phyloP scores from a whole-genome alignment of 2,329 filamentous ascomycete species.

The Paramyrothecium sp. region DNA sequence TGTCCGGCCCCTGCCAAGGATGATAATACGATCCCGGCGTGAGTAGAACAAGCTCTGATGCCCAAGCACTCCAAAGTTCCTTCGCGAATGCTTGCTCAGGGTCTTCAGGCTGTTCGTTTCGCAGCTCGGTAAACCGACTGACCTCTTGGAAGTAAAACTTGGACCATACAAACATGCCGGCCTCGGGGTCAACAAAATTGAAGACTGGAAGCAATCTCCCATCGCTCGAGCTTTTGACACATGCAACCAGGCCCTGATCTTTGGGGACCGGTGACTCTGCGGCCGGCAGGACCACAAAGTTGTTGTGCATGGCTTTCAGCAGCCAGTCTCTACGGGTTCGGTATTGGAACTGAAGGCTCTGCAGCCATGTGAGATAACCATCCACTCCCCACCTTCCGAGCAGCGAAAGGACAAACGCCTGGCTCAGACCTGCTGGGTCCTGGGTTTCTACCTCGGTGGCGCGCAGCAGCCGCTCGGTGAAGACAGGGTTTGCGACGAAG shows the following conservation, averaged over 20 bases:
- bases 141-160: constrained; percentile 23
- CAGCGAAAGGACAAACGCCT: constrained; percentile 32
- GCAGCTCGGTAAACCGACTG: constrained; percentile 18
- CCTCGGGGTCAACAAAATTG: constrained; percentile 23
- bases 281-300: constrained; percentile 16
- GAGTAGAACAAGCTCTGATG: constrained; percentile 18
- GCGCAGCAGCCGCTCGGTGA: constrained; percentile 24
- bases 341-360: constrained; percentile 67
- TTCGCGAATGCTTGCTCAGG: constrained; percentile 20
- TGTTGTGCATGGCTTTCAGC: constrained; percentile 47
- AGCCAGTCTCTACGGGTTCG: constrained; percentile 64
- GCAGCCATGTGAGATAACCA: constrained; percentile 74
- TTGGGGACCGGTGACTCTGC: constrained; percentile 10
- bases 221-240: constrained; percentile 3
- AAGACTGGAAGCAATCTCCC: constrained; percentile 18
- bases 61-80: constrained; percentile 17
- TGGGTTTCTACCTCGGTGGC: constrained; percentile 56
- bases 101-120: constrained; percentile 7
- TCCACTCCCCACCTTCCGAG: constrained; percentile 67
- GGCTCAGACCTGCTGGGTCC: constrained; percentile 66
- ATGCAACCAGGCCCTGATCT: constrained; percentile 18
- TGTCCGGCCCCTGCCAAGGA: constrained; percentile 25
- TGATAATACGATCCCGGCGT: constrained; percentile 29
- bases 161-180: constrained; percentile 30
- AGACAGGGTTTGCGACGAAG: constrained; percentile 42